phyloP scores from a whole-genome alignment of 441 rosid species.

The Manihot esculenta region DNA sequence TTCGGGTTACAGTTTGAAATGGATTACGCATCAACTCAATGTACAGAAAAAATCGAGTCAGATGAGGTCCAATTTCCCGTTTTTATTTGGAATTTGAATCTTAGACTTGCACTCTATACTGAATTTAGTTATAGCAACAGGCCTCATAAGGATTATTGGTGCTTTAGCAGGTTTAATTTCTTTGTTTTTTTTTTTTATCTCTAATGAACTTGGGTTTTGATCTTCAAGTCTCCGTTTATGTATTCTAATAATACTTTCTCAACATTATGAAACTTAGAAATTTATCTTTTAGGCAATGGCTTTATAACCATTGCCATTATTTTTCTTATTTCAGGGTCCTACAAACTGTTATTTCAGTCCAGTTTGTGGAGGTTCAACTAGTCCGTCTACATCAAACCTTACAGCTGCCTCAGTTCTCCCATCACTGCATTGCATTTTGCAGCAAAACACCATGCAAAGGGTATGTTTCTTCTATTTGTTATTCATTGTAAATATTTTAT shows the following conservation, averaged over 20 bases:
- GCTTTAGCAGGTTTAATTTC: neutral
- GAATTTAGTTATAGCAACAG: neutral
- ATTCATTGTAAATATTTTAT: neutral
- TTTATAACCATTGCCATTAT: constrained; percentile 37
- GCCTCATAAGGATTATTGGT: neutral
- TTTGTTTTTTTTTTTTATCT: neutral
- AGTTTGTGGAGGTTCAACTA: constrained; percentile 49
- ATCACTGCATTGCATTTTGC: constrained; percentile 76
- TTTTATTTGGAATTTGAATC: neutral
- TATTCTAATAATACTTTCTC: constrained; percentile 12
- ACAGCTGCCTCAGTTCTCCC: constrained; percentile 58
- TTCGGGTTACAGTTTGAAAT: no score
- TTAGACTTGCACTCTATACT: neutral
- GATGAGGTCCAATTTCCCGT: no score
- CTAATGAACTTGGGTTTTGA: constrained; percentile 1
- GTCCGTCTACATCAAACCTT: constrained; percentile 43
- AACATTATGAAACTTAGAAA: constrained; percentile 32
- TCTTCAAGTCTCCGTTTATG: constrained; percentile 1
- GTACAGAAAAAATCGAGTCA: no score
- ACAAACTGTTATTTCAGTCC: constrained; percentile 51
- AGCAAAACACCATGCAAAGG: constrained; percentile 78
- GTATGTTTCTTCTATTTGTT: constrained; percentile 35
- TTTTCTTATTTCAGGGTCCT: constrained; percentile 61
- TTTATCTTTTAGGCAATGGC: constrained; percentile 44
- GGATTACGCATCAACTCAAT: no score